Conservation (phyloP, 495 filamentous ascomycete species). For the Podospora fimiseda region DNA sequence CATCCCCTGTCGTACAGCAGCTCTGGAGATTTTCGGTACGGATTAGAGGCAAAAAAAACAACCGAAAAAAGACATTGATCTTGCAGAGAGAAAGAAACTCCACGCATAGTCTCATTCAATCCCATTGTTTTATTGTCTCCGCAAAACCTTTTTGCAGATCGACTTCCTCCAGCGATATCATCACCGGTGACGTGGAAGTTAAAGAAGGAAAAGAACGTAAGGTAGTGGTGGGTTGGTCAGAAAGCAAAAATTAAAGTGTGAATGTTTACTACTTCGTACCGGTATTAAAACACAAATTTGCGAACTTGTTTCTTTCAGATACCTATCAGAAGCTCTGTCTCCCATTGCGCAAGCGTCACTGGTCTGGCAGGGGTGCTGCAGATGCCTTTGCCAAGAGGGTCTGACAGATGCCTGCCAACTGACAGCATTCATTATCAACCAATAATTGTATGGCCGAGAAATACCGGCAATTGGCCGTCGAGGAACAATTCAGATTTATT, state of each 20-base stretch:
- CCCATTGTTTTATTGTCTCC: no score
- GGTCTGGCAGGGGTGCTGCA: background rate
- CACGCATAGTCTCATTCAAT: no score
- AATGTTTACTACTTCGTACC: background rate
- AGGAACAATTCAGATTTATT: slow-evolving; percentile 12
- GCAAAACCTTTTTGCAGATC: no score
- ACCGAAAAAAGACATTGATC: no score
- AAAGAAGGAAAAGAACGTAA: background rate
- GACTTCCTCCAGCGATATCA: no score
- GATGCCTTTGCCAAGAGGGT: no score
- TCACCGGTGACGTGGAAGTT: no score
- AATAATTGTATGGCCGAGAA: slow-evolving; percentile 5
- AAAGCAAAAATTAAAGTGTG: background rate
- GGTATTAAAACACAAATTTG: slow-evolving; percentile 20
- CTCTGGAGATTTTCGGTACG: no score
- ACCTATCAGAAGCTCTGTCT: slow-evolving; percentile 15
- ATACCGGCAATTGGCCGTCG: slow-evolving; percentile 24
- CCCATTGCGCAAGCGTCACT: background rate
- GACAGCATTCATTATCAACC: slow-evolving; percentile 1
- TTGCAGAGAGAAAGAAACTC: no score
- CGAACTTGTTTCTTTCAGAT: slow-evolving; percentile 25
- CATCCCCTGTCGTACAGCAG: no score
- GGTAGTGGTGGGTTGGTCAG: slow-evolving; percentile 1
- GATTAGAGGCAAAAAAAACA: no score
- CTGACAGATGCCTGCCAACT: no score